Evolutionary conservation across 331 rosid genomes (phyloP), one percentile per base, ranked within the genome.

Genomic region (Rosa hybrid): DNA sequence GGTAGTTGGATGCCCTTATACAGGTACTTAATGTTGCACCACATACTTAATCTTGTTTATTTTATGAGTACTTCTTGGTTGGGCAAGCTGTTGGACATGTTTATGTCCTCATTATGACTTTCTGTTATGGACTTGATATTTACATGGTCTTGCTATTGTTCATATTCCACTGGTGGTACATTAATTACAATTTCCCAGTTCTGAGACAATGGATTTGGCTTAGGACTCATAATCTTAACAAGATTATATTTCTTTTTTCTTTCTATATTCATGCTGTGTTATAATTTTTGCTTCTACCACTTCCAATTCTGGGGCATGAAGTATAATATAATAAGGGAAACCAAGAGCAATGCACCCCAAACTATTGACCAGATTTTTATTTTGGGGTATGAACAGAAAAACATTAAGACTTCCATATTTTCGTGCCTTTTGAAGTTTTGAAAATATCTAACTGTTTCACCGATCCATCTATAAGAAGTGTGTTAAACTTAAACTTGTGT

Each of bases 1-100:
- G 94, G 94, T 53, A 82, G 90, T 72, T 94, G 97, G 97, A 83
- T 82, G 90, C 90, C 94, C 57, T 71, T 94, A 86, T 94, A 91
- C 91, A 92, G 98, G 98, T 91, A 81, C 56, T 68, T 72, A 39
- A 13, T 78, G 27, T 41, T 78, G 42, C n/a, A 51, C 77, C 67
- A 34, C 38, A 12, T 74, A 3, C 38, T 73, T 82, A 20, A 23
- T 51, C 41, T 42, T 78, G 68, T 70, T 57, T 56, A 5, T 69
- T 23, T 23, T 46, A 11, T 54, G 9, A 2, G 11, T 41, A 39
- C 23, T 50, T 54, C 34, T 27, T 70, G 18, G 17, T 56, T 50
- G 51, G 8, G 34, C 8, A 1, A 18, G n/a, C 34, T 54, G 51
- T 74, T 74, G 78, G 4, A 74, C 39, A 4, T 74, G 78, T 39